These are phyloP conservation scores for Venturia effusa DNA, from an alignment of 2,329 filamentous ascomycete species.

Conservation along the genomic window DNA sequence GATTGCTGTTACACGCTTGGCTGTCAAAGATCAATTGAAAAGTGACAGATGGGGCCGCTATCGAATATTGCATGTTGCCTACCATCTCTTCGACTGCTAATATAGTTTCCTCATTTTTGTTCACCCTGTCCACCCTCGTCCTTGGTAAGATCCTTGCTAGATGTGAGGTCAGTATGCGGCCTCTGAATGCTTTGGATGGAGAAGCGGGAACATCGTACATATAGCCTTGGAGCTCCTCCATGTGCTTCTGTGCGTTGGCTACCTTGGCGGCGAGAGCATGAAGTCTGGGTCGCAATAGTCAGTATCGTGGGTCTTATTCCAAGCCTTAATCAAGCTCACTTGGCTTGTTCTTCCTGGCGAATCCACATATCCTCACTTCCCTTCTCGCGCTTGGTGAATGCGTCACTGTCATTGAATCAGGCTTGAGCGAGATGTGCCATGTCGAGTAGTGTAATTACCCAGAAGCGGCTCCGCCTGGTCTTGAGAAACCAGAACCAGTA, in stretches of 20 bases:
- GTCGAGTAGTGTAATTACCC: slow-evolving; percentile 20
- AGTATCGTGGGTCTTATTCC: slow-evolving; percentile 9
- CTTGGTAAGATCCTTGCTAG: neutral
- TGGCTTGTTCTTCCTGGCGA: slow-evolving; percentile 77
- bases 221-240: slow-evolving; percentile 8
- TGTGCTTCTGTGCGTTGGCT: slow-evolving; percentile 6
- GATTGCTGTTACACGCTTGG: neutral
- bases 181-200: neutral
- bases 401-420: slow-evolving; percentile 49
- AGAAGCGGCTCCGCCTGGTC: slow-evolving; percentile 28
- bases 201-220: neutral
- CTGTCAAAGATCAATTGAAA: neutral
- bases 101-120: neutral
- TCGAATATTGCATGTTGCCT: neutral
- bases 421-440: neutral
- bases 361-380: slow-evolving; percentile 80
- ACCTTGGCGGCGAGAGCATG: neutral
- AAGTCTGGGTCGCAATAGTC: neutral
- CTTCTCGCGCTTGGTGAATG: slow-evolving; percentile 85
- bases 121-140: neutral
- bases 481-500: slow-evolving; percentile 21
- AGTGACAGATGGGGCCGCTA: neutral
- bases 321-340: slow-evolving; percentile 33
- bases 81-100: too few relatives aligned
- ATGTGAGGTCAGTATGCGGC: neutral